A percentile compares a stretch with the other conserved stretches of the same genome.
phyloP scores from a whole-genome alignment of 805 yeast species.

The Saturnispora sekii region DNA sequence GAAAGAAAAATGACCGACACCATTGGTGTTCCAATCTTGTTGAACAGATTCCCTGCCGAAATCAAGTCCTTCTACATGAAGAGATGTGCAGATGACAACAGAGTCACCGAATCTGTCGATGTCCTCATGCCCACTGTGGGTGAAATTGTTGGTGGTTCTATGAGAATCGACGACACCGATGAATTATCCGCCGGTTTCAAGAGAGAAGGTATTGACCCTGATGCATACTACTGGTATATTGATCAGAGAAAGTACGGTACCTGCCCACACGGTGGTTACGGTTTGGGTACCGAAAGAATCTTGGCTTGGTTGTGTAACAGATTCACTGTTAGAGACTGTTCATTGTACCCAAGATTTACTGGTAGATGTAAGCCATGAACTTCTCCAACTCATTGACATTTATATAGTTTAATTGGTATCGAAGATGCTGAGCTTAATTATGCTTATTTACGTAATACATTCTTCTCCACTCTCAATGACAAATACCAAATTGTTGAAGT shows the following conservation, averaged over 20 bases:
- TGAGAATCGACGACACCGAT: constrained; percentile 81
- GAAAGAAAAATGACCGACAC: constrained; percentile 98
- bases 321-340: constrained; percentile 97
- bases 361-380: constrained; percentile 92
- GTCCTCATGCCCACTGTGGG: constrained; percentile 99
- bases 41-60: constrained; percentile 92
- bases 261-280: constrained; percentile 98
- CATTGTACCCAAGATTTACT: constrained; percentile 93
- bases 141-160: constrained; percentile 97
- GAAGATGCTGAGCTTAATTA: not conserved
- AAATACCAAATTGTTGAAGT: not conserved
- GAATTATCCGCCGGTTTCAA: constrained; percentile 85
- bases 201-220: constrained; percentile 81
- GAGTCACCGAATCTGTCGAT: constrained; percentile 97
- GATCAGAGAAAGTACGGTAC: constrained; percentile 97
- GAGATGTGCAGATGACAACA: constrained; percentile 77
- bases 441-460: not conserved
- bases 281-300: constrained; percentile 96
- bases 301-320: constrained; percentile 97
- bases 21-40: constrained; percentile 84
- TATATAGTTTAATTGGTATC: not conserved
- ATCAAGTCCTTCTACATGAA: constrained; percentile 98
- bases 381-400: not conserved
- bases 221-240: constrained; percentile 88
- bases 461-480: not conserved